A percentile compares a stretch with the other conserved stretches of the same genome.
These are phyloP conservation scores for Canavalia ensiformis DNA, from an alignment of 306 rosid species.

Conservation along the genomic window DNA sequence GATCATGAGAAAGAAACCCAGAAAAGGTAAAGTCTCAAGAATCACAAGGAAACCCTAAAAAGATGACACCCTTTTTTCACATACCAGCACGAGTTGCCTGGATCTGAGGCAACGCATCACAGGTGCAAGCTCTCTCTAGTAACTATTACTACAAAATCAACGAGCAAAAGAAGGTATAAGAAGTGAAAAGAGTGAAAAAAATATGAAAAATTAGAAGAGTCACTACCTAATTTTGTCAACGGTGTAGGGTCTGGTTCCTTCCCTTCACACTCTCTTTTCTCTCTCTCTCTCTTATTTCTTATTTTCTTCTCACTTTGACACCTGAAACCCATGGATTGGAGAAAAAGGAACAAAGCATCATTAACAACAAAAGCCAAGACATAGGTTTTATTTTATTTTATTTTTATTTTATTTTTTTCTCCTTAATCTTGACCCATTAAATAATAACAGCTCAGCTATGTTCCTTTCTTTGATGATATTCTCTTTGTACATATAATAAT, in stretches of 20 bases:
- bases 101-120: slow-evolving; percentile 90
- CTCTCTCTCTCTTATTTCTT: slow-evolving; percentile 11
- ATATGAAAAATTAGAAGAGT: slow-evolving; percentile 32
- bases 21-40: slow-evolving; percentile 69
- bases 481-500: no score
- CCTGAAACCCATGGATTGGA: slow-evolving; percentile 63
- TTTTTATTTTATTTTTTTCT: background rate
- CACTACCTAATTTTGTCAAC: slow-evolving; percentile 81
- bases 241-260: slow-evolving; percentile 52
- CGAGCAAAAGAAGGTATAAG: slow-evolving; percentile 47
- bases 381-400: slow-evolving; percentile 2
- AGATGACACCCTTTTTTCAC: slow-evolving; percentile 60
- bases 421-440: slow-evolving; percentile 42
- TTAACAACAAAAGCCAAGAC: slow-evolving; percentile 49
- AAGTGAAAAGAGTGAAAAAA: background rate
- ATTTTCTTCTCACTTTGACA: slow-evolving; percentile 47
- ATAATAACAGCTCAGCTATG: slow-evolving; percentile 53
- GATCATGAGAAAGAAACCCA: slow-evolving; percentile 79
- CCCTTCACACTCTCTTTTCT: slow-evolving; percentile 27
- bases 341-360: slow-evolving; percentile 53
- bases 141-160: slow-evolving; percentile 49
- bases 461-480: no score
- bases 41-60: slow-evolving; percentile 84
- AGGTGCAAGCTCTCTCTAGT: slow-evolving; percentile 55
- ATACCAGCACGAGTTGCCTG: slow-evolving; percentile 70